Base-by-base conservation (phyloP, 768 basidiomycete species). In the Hericium alpestre region DNA sequence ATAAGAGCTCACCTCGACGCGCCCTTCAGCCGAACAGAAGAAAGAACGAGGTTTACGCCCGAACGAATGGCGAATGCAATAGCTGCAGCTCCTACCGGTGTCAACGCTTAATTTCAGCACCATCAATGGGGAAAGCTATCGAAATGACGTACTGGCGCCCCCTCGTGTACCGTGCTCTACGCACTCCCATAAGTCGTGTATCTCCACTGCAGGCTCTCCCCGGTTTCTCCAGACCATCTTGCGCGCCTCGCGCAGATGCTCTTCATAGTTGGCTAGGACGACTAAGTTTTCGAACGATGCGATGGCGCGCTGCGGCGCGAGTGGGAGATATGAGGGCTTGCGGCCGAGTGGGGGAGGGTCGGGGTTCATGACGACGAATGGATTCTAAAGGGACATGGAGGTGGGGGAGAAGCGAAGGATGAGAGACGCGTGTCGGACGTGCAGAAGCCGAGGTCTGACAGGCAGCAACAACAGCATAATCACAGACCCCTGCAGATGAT, bases 11-110 rank as follows among this genome's bases (percentile, higher is more conserved):
- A 91, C 92, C 77, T 83, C 49, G 84, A 79, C 1, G 84, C 74
- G 49, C 71, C 78, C 22, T 86, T 79, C 12, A 90, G 79, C 37
- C 87, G 76, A 54, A 93, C 79, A n/a, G 90, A 68, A 5, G 86
- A 79, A 10, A 96, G 69, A 11, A 93, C 80, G 13, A 94, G 66
- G 66, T 93, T 96, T 25, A 98, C 77, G 20, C 84, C 83, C 0
- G 91, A 87, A 20, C 94, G 79, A 38, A 95, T 84, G 38, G 80
- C 80, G 61, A 90, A 92, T 1, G 87, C 93, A 16, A 97, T 74
- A 0, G 82, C 69, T 13, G 84, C 87, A 22, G 94, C 88, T 56
- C 93, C 92, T 94, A 41, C 4, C 56, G 13, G 13, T 46, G n/a
- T 46, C n/a, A 22, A 16, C 6, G 43, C 8, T 46, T 1, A 46